Base-by-base conservation (phyloP, 306 rosid genomes). In the Lathyrus tuberosus region DNA sequence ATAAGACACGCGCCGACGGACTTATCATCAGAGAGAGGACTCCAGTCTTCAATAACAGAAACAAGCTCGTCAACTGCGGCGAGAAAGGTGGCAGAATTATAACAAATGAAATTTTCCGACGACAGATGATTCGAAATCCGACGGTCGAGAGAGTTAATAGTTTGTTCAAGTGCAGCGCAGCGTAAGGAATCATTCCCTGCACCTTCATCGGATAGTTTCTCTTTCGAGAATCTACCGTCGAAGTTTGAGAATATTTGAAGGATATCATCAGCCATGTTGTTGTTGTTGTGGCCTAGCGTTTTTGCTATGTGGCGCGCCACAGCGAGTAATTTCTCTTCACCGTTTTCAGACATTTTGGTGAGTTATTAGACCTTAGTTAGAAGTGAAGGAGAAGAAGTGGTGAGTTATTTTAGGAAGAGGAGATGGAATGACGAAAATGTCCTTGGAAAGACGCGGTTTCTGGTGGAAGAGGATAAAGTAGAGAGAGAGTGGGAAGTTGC, bases 251-350 rank as follows among this genome's bases (percentile, higher is more conserved):
- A 91, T 46, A 91, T 88, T 77, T 88, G 89, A 14, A 91, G 68
- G 37, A 91, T 91, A 79, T 91, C 97, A 58, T 86, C 93, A 1
- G 92, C 88, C 96, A 85, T 89, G 65, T 79, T 72, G 51, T 77
- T 84, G 77, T 80, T 90, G 72, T 88, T 81, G 61, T 71, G 73
- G 13, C 97, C 97, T 12, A 91, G 74, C 4, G 97, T 86, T 67
- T 91, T 91, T 14, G 97, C 97, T 66, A 91, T 86, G 87, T 91
- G 97, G 5, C 97, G 84, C 48, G 96, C 97, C 71, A 88, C 84
- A 4, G 92, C 93, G 40, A 91, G 62, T 40, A 85, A 57, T 48
- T 91, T 91, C 84, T 88, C 96, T 78, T 91, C 97, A 13, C 97
- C 96, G 76, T 85, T 91, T 65, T 88, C 96, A 30, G 88, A 87